Base-by-base conservation (phyloP, 2,329 filamentous ascomycete genomes). In the Xylariaceae sp. region DNA sequence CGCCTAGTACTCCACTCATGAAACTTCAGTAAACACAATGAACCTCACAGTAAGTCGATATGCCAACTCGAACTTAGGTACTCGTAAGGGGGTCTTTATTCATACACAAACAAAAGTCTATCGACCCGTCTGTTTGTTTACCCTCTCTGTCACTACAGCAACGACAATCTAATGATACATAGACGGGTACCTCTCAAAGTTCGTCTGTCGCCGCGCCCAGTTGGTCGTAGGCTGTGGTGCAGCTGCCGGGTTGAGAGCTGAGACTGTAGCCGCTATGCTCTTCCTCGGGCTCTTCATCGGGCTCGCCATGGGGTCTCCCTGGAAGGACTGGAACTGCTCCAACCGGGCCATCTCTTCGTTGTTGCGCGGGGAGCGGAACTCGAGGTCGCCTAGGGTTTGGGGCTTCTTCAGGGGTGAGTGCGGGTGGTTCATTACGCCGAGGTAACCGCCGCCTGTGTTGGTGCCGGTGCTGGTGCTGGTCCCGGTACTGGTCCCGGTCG, bases 341-440 rank as follows among this genome's bases (percentile, higher is more conserved):
- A 79, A 71, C 3, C 80, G 80, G 1, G 84, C 84, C 81, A 86
- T 83, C 67, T 87, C 83, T 47, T 81, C 77, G 3, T 82, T 84
- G 66, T 85, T 87, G 49, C 80, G 77, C 1, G 84, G 84, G 44
- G 81, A 81, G 6, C 70, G 54, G 70, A 73, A 65, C 68, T 74
- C 66, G 49, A 85, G 77, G 58, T 89, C 73, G 74, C 84, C 74
- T 77, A 90, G 67, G 78, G 85, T 85, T 11, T 78, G 78, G 1
- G 89, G 81, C 72, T 96, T 96, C 68, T 91, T 88, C 10, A 97
- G 74, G 0, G 93, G 93, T 9, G 90, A 96, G 47, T 87, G 88
- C 4, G 86, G 86, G 72, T 96, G 90, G 4, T 82, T 88, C 72
- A 87, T 92, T 0, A 95, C 81, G 11, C 92, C 92, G 53, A 96